These are phyloP conservation scores for Taphrina confusa DNA, from an alignment of 1,139 yeast genomes.

Conservation along the genomic window DNA sequence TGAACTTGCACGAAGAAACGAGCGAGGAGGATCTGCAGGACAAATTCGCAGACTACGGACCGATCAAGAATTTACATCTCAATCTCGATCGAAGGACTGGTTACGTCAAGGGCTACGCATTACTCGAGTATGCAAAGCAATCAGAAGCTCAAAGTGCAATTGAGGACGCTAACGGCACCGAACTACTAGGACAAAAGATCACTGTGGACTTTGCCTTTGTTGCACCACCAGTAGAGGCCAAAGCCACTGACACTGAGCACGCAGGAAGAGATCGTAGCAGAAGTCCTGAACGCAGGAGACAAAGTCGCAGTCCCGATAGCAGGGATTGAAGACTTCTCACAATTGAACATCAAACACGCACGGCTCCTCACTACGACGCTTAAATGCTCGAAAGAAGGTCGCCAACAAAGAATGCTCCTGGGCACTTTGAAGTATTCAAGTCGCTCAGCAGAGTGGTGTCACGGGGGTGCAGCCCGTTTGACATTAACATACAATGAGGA, in stretches of 20 bases:
- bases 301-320: not conserved
- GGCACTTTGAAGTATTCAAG: no score
- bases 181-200: constrained; percentile 46
- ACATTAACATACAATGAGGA: no score
- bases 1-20: constrained; percentile 53
- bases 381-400: no score
- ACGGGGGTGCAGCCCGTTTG: no score
- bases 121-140: constrained; percentile 47
- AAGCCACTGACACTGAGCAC: constrained; percentile 22
- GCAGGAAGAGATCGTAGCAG: constrained; percentile 38
- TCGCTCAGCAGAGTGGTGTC: no score
- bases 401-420: no score
- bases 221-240: constrained; percentile 38
- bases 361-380: no score
- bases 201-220: constrained; percentile 51
- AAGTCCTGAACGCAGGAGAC: constrained; percentile 34
- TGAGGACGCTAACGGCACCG: constrained; percentile 45
- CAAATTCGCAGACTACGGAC: constrained; percentile 51
- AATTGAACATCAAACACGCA: no score
- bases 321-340: no score
- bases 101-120: constrained; percentile 52
- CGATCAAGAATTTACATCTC: constrained; percentile 49
- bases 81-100: constrained; percentile 53
- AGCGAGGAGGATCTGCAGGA: constrained; percentile 53
- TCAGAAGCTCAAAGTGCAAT: constrained; percentile 49